A percentile compares a stretch with the other conserved stretches of the same genome.
Evolutionary conservation across 2,329 filamentous ascomycete genomes (phyloP).

Genomic region (Cladophialophora immunda): DNA sequence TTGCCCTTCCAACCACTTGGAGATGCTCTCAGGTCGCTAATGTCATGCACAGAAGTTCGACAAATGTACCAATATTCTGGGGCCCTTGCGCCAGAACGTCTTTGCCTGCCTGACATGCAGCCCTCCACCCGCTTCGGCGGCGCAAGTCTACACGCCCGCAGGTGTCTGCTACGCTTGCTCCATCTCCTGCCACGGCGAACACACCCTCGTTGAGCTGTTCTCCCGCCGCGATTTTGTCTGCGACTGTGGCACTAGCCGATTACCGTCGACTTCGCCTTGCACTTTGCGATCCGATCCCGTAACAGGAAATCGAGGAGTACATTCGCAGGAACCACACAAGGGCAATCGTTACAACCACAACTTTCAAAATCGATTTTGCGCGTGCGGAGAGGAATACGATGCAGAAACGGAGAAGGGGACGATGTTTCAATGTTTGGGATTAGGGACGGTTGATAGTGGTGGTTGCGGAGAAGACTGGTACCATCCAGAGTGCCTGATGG

Average conservation of each 20-base stretch:
- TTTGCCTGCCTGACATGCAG: slow-evolving; percentile 96
- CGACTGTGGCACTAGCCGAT: slow-evolving; percentile 89
- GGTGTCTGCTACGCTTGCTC: slow-evolving; percentile 97
- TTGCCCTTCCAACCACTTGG: not conserved
- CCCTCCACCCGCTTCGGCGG: slow-evolving; percentile 71
- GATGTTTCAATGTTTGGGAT: slow-evolving; percentile 95
- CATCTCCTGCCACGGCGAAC: slow-evolving; percentile 94
- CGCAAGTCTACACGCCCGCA: slow-evolving; percentile 74
- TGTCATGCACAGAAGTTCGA: slow-evolving; percentile 79
- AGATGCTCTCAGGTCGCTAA: slow-evolving; percentile 34
- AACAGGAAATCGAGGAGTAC: slow-evolving; percentile 81
- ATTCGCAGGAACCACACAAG: slow-evolving; percentile 74
- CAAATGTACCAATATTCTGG: slow-evolving; percentile 88
- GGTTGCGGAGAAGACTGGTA: slow-evolving; percentile 98
- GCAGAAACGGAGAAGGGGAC: slow-evolving; percentile 89
- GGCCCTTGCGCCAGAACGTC: slow-evolving; percentile 83
- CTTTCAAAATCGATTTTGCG: slow-evolving; percentile 91
- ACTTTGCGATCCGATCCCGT: slow-evolving; percentile 74
- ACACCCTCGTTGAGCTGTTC: slow-evolving; percentile 94
- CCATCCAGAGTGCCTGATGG: slow-evolving; percentile 90
- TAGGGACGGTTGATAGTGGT: slow-evolving; percentile 80
- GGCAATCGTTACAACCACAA: slow-evolving; percentile 96
- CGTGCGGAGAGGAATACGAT: slow-evolving; percentile 87
- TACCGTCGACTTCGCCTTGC: slow-evolving; percentile 76
- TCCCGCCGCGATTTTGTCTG: slow-evolving; percentile 94